Evolutionary conservation across 495 filamentous ascomycete species (phyloP).

Genomic region (Extremus antarcticus): DNA sequence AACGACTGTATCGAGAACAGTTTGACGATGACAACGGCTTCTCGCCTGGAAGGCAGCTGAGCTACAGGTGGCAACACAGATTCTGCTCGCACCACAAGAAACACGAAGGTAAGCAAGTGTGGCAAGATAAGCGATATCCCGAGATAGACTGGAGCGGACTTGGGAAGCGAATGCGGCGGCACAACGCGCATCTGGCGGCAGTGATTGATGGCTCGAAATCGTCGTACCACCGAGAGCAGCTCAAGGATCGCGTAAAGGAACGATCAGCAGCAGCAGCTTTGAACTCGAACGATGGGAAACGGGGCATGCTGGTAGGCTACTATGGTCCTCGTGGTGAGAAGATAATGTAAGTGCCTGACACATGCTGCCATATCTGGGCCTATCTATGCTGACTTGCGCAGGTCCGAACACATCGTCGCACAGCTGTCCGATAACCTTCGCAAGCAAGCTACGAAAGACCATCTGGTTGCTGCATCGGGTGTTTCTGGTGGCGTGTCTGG

Average conservation of each 20-base stretch:
- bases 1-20: slow-evolving; percentile 1
- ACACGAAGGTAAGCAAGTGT: slow-evolving; percentile 46
- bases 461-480: slow-evolving; percentile 56
- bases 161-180: slow-evolving; percentile 47
- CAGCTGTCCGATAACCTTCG: slow-evolving; percentile 46
- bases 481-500: slow-evolving; percentile 56
- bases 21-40: slow-evolving; percentile 15
- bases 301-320: slow-evolving; percentile 46
- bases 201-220: slow-evolving; percentile 45
- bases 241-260: slow-evolving; percentile 46
- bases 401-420: slow-evolving; percentile 50
- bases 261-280: slow-evolving; percentile 48
- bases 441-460: slow-evolving; percentile 52
- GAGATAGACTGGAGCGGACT: slow-evolving; percentile 64
- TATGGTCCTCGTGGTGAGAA: slow-evolving; percentile 72
- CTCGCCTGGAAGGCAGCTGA: slow-evolving; percentile 6
- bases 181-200: slow-evolving; percentile 43
- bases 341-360: slow-evolving; percentile 40
- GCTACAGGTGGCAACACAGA: slow-evolving; percentile 24
- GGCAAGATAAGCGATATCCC: slow-evolving; percentile 60
- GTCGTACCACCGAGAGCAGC: slow-evolving; percentile 52
- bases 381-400: slow-evolving; percentile 17
- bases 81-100: slow-evolving; percentile 69
- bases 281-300: slow-evolving; percentile 34
- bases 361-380: not conserved